Conservation (phyloP, 345 rosid species). For the Jatropha curcas region DNA sequence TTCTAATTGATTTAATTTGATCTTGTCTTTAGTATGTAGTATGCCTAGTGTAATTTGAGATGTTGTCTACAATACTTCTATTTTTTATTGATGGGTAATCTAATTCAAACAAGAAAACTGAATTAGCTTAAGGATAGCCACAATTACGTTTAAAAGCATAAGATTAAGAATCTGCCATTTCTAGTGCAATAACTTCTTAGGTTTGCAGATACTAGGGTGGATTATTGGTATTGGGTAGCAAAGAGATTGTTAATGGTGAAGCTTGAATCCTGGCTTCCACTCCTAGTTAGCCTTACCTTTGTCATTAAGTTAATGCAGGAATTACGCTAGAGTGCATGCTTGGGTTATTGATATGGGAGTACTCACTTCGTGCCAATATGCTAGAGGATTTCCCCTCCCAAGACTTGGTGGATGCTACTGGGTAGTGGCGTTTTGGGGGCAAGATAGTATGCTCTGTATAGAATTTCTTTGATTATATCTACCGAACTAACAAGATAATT, state of each 20-base stretch:
- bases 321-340: not conserved
- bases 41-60: not conserved
- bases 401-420: not conserved
- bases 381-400: not conserved
- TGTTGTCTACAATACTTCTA: not conserved
- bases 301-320: too few relatives aligned
- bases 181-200: slow-evolving; percentile 1
- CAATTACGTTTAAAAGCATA: not conserved
- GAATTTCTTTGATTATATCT: not conserved
- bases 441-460: not conserved
- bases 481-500: not conserved
- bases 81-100: not conserved
- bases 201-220: not conserved
- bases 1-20: not conserved
- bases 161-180: not conserved
- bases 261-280: too few relatives aligned
- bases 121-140: not conserved
- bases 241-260: too few relatives aligned
- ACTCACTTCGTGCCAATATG: not conserved
- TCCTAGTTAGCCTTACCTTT: too few relatives aligned
- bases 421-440: not conserved
- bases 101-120: not conserved
- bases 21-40: not conserved
- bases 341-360: not conserved
- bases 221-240: not conserved